Percentiles rank a stretch among this genome's conserved stretches.
Conservation (phyloP, 257 asterid genomes). For the Fraxinus anomala region DNA sequence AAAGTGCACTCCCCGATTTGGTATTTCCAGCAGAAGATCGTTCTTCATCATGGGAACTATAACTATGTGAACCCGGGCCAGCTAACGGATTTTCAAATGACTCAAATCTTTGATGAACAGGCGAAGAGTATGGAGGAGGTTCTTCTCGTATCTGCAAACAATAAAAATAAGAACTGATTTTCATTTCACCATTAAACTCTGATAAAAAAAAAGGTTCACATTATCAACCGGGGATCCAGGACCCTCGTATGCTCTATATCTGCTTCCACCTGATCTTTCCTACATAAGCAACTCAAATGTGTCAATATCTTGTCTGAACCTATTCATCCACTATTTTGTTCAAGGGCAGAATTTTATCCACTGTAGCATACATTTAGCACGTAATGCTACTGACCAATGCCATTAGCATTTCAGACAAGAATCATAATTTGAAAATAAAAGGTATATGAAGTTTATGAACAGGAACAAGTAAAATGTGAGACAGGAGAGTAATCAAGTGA, state of each 20-base stretch:
- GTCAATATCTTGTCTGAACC: slow-evolving; percentile 22
- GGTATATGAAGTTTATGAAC: neutral
- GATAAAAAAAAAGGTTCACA: slow-evolving; percentile 23
- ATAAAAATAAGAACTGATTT: slow-evolving; percentile 25
- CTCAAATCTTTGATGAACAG: slow-evolving; percentile 68
- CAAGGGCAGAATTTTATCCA: slow-evolving; percentile 1
- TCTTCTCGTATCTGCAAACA: slow-evolving; percentile 81
- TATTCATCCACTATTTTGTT: slow-evolving; percentile 10
- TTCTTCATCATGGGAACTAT: slow-evolving; percentile 60
- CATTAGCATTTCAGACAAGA: slow-evolving; percentile 1
- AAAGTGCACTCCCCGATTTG: slow-evolving; percentile 81
- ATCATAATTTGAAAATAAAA: neutral
- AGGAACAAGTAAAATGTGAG: neutral
- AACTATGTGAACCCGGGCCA: slow-evolving; percentile 67
- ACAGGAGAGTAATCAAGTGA: slow-evolving; percentile 6
- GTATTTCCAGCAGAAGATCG: slow-evolving; percentile 72
- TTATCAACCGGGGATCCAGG: slow-evolving; percentile 70
- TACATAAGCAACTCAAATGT: slow-evolving; percentile 45
- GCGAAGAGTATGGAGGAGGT: slow-evolving; percentile 99
- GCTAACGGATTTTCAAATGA: slow-evolving; percentile 96
- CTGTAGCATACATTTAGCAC: neutral
- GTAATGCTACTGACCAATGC: neutral
- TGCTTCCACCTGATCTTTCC: slow-evolving; percentile 74
- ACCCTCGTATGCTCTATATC: slow-evolving; percentile 63
- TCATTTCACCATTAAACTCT: slow-evolving; percentile 18